Base-by-base conservation (phyloP, 805 yeast genomes). In the Metschnikowia peoriensis region DNA sequence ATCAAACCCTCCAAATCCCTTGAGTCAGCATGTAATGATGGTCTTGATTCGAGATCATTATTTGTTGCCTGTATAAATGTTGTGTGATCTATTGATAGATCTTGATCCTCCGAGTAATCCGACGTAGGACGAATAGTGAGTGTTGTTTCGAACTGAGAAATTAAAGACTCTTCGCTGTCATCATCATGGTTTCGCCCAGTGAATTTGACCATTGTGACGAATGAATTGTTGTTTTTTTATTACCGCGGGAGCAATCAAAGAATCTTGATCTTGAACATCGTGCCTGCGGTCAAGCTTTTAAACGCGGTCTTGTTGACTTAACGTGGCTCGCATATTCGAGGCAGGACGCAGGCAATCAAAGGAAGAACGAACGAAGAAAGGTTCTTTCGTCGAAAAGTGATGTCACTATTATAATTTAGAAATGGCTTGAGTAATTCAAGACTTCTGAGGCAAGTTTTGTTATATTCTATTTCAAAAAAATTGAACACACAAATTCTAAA, bases 101-200 rank as follows among this genome's bases (percentile, higher is more conserved):
- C 77, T 35, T 57, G 63, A 35, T 57, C 58, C 35, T 68, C 76
- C 10, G 63, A 63, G 17, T 59, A 55, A 14, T 72, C 77, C 49
- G 69, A 66, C 28, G 73, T 59, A 2, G 78, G 75, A 40, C 69
- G 58, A 52, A 75, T 73, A 37, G 74, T 72, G 42, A 75, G 65
- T 0, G 78, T 75, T 4, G 79, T 73, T 58, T 75, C 79, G 53
- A 75, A 75, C 56, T 73, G 77, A 7, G 77, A 67, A 11, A 60
- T 57, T 9, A 60, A 51, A 12, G 61, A 59, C 28, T 58, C 62
- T 28, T 58, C 62, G 40, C 53, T 50, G 38, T 52, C 57, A 17
- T 52, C 55, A 29, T 57, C 60, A 16, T 55, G 54, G 17, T 47
- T 42, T 17, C 40, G 42, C 16, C 37, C 44, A n/a, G 16, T 40